Evolutionary conservation across 768 basidiomycete species (phyloP).

Genomic region (Suillus tomentosus): DNA sequence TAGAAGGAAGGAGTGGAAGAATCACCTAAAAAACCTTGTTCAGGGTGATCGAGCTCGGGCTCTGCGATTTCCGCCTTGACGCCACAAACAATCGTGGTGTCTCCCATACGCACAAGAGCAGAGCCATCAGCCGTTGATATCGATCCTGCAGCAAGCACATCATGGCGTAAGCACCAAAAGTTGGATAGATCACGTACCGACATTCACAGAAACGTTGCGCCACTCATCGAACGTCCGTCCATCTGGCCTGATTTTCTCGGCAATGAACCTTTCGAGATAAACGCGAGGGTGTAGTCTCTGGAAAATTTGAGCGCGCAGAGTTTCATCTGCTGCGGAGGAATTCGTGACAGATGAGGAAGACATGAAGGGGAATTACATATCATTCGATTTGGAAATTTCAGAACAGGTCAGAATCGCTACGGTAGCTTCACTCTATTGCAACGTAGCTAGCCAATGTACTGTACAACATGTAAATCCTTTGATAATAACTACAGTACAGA

Average conservation of each 20-base stretch:
- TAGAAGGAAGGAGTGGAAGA: constrained; percentile 10
- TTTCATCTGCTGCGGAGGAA: constrained; percentile 15
- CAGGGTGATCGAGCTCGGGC: constrained; percentile 76
- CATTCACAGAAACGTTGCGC: constrained; percentile 77
- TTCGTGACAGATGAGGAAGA: constrained; percentile 4
- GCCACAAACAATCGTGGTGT: constrained; percentile 95
- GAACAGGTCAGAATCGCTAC: neutral
- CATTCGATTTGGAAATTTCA: neutral
- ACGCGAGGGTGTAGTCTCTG: constrained; percentile 86
- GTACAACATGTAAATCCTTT: constrained; percentile 5
- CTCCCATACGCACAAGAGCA: constrained; percentile 85
- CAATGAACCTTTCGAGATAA: constrained; percentile 86
- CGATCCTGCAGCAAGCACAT: constrained; percentile 57
- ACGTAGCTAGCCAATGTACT: neutral
- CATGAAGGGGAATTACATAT: neutral
- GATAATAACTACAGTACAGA: constrained; percentile 3
- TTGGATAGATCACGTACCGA: constrained; percentile 56
- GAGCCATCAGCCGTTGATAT: constrained; percentile 95
- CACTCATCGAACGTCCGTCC: constrained; percentile 70
- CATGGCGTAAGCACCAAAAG: constrained; percentile 5
- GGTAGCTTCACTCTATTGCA: neutral
- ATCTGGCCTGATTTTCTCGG: constrained; percentile 79
- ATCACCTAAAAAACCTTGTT: constrained; percentile 83
- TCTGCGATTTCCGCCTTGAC: constrained; percentile 95
- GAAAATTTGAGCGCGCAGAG: constrained; percentile 53